A percentile compares a stretch with the other conserved stretches of the same genome.
phyloP scores from a whole-genome alignment of 1,284 basidiomycete genomes.

The Phellinidium pouzarii region DNA sequence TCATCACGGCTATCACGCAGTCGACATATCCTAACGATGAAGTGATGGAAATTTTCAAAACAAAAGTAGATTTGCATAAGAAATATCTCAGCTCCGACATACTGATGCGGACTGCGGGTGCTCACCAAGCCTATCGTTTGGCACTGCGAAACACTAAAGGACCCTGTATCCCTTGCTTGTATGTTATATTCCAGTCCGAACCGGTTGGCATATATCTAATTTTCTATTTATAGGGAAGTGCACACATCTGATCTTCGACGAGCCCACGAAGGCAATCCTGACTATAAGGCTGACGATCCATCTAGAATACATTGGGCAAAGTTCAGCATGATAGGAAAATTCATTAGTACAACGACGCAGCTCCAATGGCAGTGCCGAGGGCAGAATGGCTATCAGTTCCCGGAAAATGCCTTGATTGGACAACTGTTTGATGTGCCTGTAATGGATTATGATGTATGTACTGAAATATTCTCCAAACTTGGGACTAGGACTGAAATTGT shows the following conservation, averaged over 20 bases:
- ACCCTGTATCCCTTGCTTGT: conserved; percentile 77
- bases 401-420: conserved; percentile 42
- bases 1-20: conserved; percentile 75
- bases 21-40: conserved; percentile 65
- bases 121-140: conserved; percentile 74
- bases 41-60: conserved; percentile 61
- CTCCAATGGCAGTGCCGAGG: conserved; percentile 67
- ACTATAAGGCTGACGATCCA: conserved; percentile 51
- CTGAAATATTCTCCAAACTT: not conserved
- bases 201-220: not conserved
- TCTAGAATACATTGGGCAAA: conserved; percentile 79
- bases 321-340: conserved; percentile 77
- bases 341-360: conserved; percentile 61
- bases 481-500: not conserved
- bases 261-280: conserved; percentile 70
- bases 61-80: conserved; percentile 59
- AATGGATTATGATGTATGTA: conserved; percentile 57
- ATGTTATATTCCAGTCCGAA: conserved; percentile 26
- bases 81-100: conserved; percentile 72
- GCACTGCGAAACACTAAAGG: conserved; percentile 75
- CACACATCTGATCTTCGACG: conserved; percentile 75
- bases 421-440: conserved; percentile 43
- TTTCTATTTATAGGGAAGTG: conserved; percentile 52
- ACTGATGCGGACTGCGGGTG: conserved; percentile 61
- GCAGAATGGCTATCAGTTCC: conserved; percentile 51